These are phyloP conservation scores for Tulasnella sp. DNA, from an alignment of 768 basidiomycete genomes.

Conservation along the genomic window DNA sequence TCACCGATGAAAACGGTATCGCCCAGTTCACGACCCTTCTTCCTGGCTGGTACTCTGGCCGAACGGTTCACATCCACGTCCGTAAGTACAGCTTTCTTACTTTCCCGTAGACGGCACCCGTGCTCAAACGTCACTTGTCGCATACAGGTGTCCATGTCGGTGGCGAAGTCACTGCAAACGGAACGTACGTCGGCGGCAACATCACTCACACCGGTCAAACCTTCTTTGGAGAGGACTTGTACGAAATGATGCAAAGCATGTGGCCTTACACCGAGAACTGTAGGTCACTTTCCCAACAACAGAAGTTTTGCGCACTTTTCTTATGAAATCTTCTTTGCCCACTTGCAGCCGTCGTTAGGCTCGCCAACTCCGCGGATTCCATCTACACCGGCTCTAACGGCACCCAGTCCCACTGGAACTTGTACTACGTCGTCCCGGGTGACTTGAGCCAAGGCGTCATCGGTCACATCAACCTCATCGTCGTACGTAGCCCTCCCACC, in stretches of 20 bases:
- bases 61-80: constrained; percentile 7
- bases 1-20: not conserved
- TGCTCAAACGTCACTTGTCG: not conserved
- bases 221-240: constrained; percentile 8
- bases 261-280: not conserved
- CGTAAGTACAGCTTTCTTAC: not conserved
- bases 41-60: constrained; percentile 12
- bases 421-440: constrained; percentile 10
- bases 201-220: constrained; percentile 13
- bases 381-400: constrained; percentile 4
- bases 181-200: constrained; percentile 11
- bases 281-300: not conserved
- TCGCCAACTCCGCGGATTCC: constrained; percentile 3
- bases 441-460: constrained; percentile 8
- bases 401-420: not conserved
- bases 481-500: not conserved
- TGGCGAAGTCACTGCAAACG: constrained; percentile 7
- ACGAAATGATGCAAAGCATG: not conserved
- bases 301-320: too few relatives aligned
- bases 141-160: constrained; percentile 6
- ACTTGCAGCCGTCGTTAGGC: not conserved
- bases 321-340: too few relatives aligned
- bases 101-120: too few relatives aligned
- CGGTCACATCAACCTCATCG: constrained; percentile 5
- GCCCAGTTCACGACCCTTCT: not conserved